These are phyloP conservation scores for Coriaria nepalensis DNA, from an alignment of 306 rosid genomes.

Conservation along the genomic window DNA sequence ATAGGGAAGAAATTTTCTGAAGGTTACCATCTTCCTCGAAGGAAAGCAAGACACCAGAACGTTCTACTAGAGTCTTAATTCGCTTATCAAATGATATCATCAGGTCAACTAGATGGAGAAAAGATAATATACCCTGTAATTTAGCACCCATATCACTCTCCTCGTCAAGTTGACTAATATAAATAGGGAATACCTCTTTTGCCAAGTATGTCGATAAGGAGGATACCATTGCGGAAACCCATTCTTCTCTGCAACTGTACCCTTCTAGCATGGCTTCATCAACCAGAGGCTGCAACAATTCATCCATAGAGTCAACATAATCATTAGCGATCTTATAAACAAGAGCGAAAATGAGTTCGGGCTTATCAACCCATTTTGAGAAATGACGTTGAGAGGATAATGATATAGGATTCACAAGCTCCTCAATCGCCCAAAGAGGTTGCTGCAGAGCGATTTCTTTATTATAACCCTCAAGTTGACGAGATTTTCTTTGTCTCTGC, in stretches of 20 bases:
- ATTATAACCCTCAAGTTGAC: conserved; percentile 64
- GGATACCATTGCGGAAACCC: conserved; percentile 79
- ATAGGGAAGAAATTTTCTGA: conserved; percentile 55
- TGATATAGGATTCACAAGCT: conserved; percentile 79
- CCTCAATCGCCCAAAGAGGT: conserved; percentile 97
- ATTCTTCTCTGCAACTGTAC: conserved; percentile 92
- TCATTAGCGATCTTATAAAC: conserved; percentile 74
- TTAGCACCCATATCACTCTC: conserved; percentile 29
- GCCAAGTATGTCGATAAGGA: conserved; percentile 76
- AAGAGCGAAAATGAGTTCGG: conserved; percentile 81
- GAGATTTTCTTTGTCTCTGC: conserved; percentile 68
- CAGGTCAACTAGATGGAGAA: conserved; percentile 85
- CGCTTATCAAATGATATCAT: conserved; percentile 87
- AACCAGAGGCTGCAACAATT: conserved; percentile 81
- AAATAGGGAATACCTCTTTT: conserved; percentile 69
- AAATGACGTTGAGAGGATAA: conserved; percentile 79
- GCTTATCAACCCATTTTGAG: conserved; percentile 76
- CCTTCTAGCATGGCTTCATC: conserved; percentile 80
- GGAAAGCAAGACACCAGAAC: conserved; percentile 55
- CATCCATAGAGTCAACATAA: conserved; percentile 73
- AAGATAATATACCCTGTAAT: conserved; percentile 50
- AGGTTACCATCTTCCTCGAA: conserved; percentile 44
- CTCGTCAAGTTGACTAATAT: conserved; percentile 39
- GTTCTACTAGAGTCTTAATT: conserved; percentile 61
- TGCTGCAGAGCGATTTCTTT: conserved; percentile 46